Evolutionary conservation across 352 stramenopile species (phyloP), one percentile per base, ranked within the genome.

Genomic region (Phytophthora pisi): DNA sequence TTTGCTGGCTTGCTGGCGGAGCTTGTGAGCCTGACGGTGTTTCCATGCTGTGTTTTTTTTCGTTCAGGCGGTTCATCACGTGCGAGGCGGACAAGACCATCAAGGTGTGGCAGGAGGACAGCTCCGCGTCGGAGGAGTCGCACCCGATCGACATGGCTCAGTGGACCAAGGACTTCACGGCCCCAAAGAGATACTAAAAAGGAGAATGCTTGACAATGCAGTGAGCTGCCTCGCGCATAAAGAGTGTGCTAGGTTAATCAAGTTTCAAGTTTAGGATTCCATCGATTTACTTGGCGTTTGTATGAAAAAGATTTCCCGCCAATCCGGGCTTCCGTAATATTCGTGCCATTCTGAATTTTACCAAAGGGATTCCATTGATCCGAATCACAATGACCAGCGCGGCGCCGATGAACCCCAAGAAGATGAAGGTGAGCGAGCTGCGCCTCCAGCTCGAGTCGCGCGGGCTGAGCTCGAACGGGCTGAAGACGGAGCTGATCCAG

Each of bases 51-150:
- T 43, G 34, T 98, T 57, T 83, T 28, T 66, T 26, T 83, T 28
- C 66, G n/a, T n/a, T 42, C 49, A 99, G 95, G 51, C 91, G 98
- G 23, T 89, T 99, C 24, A 98, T 99, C 69, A 99, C 97, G 16
- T 98, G 96, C 61, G 98, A 99, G 76, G 98, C 97, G 0, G 98
- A 99, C 82, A 99, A 99, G 82, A 99, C 96, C 3, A 98, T 99
- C 74, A 99, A 99, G 68, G 97, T 99, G 64, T 99, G 97, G 97
- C 96, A 98, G 61, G 94, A 99, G 68, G 96, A 99, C 69, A 77
- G 90, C 20, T 82, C 93, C 6, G 97, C 97, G 0, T 98, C 91
- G n/a, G 91, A 98, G 55, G 88, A 99, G 61, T 96, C 86, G 40
- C 89, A 99, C 73, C 97, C 97, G 23, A 98, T 99, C 62, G 97